phyloP scores from a whole-genome alignment of 169 alveolate species.

The Plasmodium inui region DNA sequence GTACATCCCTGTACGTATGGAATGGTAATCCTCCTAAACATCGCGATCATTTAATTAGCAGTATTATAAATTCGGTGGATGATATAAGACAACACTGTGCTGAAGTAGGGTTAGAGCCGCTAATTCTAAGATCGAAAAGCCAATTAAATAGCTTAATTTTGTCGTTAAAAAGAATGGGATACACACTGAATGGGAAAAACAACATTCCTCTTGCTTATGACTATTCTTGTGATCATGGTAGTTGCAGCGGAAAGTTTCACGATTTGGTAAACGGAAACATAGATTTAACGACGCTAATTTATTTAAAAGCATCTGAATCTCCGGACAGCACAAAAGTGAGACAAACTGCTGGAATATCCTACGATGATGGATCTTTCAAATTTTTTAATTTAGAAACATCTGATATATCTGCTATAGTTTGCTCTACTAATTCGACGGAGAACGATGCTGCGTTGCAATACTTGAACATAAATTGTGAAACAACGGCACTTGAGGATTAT shows the following conservation, averaged over 20 bases:
- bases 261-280: slow-evolving; percentile 85
- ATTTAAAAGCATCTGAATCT: slow-evolving; percentile 75
- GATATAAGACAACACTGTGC: slow-evolving; percentile 89
- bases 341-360: slow-evolving; percentile 89
- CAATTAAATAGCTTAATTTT: slow-evolving; percentile 86
- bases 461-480: slow-evolving; percentile 74
- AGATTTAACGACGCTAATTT: slow-evolving; percentile 79
- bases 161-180: slow-evolving; percentile 89
- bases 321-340: slow-evolving; percentile 67
- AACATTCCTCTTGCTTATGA: slow-evolving; percentile 91
- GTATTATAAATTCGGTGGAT: slow-evolving; percentile 82
- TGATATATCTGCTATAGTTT: slow-evolving; percentile 88
- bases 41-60: slow-evolving; percentile 79
- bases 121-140: slow-evolving; percentile 83
- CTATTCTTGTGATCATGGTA: slow-evolving; percentile 85
- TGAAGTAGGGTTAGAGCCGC: slow-evolving; percentile 90
- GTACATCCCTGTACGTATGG: slow-evolving; percentile 84
- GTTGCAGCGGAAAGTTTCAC: slow-evolving; percentile 87
- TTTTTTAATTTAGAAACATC: slow-evolving; percentile 88
- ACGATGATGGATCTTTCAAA: slow-evolving; percentile 85
- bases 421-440: slow-evolving; percentile 90
- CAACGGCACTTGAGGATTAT: slow-evolving; percentile 66
- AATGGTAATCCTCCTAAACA: slow-evolving; percentile 77
- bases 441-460: slow-evolving; percentile 80
- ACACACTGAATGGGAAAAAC: slow-evolving; percentile 82